Percentiles rank a stretch among this genome's conserved stretches.
Evolutionary conservation across 2,329 filamentous ascomycete species (phyloP).

Genomic region (Sporothrix euskadiensis): DNA sequence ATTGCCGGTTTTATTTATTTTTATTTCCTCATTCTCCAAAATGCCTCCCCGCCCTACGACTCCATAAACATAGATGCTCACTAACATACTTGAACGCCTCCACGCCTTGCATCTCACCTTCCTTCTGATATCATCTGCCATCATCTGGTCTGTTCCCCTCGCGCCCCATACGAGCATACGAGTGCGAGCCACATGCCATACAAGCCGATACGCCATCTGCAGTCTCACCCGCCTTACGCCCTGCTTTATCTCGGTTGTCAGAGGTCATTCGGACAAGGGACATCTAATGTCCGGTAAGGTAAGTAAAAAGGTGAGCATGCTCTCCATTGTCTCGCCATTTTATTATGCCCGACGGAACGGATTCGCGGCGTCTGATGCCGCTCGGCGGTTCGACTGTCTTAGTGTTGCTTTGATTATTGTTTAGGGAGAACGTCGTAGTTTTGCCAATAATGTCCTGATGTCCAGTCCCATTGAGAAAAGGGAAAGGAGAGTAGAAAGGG

Average conservation of each 20-base stretch:
- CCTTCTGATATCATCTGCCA: not conserved
- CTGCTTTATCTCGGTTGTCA: not conserved
- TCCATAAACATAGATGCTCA: not conserved
- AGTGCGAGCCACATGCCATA: not conserved
- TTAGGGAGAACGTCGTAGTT: not conserved
- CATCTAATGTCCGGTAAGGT: not conserved
- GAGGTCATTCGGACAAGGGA: not conserved
- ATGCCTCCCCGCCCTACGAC: not conserved
- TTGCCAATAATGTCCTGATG: not conserved
- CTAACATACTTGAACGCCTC: not conserved
- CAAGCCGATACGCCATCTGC: not conserved
- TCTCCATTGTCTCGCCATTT: not conserved
- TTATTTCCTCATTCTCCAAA: not conserved
- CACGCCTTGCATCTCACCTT: not conserved
- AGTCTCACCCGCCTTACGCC: constrained; percentile 6
- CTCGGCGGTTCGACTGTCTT: not conserved
- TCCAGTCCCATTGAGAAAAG: not conserved
- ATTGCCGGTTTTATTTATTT: not conserved
- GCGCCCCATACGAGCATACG: not conserved
- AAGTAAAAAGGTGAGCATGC: not conserved
- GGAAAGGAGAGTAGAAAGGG: not conserved
- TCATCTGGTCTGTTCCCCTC: not conserved
- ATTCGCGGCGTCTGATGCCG: not conserved
- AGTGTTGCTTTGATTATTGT: not conserved
- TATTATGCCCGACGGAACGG: not conserved